Conservation (phyloP, 257 asterid species). For the Gardenia jasminoides region DNA sequence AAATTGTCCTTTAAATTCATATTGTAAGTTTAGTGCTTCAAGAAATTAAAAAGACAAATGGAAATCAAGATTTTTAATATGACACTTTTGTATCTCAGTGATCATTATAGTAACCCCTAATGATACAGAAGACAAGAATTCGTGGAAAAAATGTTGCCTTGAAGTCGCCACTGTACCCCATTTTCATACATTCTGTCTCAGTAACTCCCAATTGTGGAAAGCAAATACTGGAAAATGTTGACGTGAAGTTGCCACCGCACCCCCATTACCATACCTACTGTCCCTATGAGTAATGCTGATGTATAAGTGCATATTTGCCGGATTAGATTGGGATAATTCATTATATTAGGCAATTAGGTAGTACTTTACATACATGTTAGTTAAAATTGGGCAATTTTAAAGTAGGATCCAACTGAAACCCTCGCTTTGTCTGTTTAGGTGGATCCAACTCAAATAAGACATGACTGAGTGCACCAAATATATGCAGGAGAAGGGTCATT, state of each 20-base stretch:
- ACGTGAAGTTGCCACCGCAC: constrained; percentile 2
- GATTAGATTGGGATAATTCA: constrained; percentile 10
- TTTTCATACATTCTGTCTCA: neutral
- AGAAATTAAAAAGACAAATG: neutral
- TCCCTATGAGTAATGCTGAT: constrained; percentile 1
- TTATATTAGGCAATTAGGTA: neutral
- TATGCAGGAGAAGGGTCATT: constrained; percentile 23
- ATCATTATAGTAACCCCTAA: neutral
- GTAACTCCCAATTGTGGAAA: neutral
- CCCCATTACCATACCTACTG: constrained; percentile 4
- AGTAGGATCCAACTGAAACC: constrained; percentile 48
- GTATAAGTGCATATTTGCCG: neutral
- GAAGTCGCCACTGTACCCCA: constrained; percentile 9
- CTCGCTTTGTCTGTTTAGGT: constrained; percentile 27
- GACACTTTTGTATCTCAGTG: too few relatives aligned
- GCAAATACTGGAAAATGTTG: constrained; percentile 7
- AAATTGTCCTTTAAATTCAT: too few relatives aligned
- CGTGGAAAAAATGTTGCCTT: neutral
- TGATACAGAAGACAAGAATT: neutral
- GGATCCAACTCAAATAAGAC: constrained; percentile 33
- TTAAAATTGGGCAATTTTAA: constrained; percentile 32
- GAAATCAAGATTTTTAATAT: too few relatives aligned
- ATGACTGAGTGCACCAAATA: neutral
- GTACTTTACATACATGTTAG: constrained; percentile 29
- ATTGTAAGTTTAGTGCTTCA: neutral